These are phyloP conservation scores for Musa itinerans DNA, from an alignment of 176 grass and related monocot genomes.

Conservation along the genomic window DNA sequence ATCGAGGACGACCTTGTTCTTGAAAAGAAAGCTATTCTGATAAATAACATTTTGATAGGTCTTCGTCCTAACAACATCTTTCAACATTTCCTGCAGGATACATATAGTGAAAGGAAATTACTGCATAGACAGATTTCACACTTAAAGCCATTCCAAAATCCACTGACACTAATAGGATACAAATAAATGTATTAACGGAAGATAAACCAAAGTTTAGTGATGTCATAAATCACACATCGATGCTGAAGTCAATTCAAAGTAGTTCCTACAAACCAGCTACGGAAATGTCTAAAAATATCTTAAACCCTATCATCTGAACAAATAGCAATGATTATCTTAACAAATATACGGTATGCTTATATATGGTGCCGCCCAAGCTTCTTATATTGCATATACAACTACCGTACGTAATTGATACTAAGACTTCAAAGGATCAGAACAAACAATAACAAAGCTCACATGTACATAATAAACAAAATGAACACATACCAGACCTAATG, in stretches of 20 bases:
- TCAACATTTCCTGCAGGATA: constrained; percentile 82
- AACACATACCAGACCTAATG: too few relatives aligned
- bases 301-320: neutral
- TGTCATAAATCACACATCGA: neutral
- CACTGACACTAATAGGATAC: neutral
- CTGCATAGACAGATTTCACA: neutral
- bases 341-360: neutral
- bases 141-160: neutral
- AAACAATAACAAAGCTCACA: neutral
- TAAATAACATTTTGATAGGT: constrained; percentile 93
- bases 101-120: constrained; percentile 7
- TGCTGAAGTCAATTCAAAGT: neutral
- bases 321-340: neutral
- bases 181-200: neutral
- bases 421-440: neutral
- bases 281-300: neutral
- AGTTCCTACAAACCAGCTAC: neutral
- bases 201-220: neutral
- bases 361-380: neutral
- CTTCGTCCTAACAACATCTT: constrained; percentile 76
- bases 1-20: constrained; percentile 94
- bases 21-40: constrained; percentile 80
- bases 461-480: too few relatives aligned
- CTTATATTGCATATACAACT: neutral
- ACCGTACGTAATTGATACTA: neutral